phyloP scores from a whole-genome alignment of 768 basidiomycete genomes.

The Hortiboletus flavorubellus region DNA sequence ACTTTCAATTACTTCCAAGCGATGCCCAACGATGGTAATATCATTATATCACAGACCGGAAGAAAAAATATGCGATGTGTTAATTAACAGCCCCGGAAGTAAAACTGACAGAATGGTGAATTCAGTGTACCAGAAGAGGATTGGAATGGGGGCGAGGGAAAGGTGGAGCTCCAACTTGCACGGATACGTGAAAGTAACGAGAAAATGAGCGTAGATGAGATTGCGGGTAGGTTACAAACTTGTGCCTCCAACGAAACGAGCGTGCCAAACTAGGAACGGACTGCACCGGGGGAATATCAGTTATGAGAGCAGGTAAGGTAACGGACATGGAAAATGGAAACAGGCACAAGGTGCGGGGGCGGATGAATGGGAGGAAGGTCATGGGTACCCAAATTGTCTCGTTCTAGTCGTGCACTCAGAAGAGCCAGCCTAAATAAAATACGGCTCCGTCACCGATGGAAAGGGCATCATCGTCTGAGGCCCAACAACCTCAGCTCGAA shows the following conservation, averaged over 20 bases:
- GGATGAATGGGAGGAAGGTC: conserved; percentile 17
- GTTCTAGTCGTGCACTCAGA: conserved; percentile 25
- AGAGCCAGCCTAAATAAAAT: conserved; percentile 20
- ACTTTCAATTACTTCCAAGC: background rate
- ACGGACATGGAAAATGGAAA: conserved; percentile 20
- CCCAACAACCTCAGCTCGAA: conserved; percentile 3
- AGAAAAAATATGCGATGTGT: conserved; percentile 33
- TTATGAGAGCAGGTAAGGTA: conserved; percentile 30
- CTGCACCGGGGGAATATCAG: conserved; percentile 27
- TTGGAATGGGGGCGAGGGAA: conserved; percentile 11
- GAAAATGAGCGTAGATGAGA: conserved; percentile 32
- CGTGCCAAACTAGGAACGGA: conserved; percentile 20
- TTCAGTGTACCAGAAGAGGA: conserved; percentile 17
- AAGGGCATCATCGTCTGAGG: conserved; percentile 6
- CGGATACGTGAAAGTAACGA: conserved; percentile 20
- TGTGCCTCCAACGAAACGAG: conserved; percentile 29
- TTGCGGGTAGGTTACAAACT: conserved; percentile 32
- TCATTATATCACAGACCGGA: conserved; percentile 42
- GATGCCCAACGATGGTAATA: conserved; percentile 27
- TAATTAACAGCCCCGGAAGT: conserved; percentile 32
- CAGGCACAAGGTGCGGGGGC: conserved; percentile 20
- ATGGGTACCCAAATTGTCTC: conserved; percentile 27
- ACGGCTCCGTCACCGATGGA: conserved; percentile 13
- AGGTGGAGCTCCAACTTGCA: conserved; percentile 9
- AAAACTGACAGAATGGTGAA: conserved; percentile 17